Base-by-base conservation (phyloP, 2,329 filamentous ascomycete species). In the Cadophora luteo-olivacea region DNA sequence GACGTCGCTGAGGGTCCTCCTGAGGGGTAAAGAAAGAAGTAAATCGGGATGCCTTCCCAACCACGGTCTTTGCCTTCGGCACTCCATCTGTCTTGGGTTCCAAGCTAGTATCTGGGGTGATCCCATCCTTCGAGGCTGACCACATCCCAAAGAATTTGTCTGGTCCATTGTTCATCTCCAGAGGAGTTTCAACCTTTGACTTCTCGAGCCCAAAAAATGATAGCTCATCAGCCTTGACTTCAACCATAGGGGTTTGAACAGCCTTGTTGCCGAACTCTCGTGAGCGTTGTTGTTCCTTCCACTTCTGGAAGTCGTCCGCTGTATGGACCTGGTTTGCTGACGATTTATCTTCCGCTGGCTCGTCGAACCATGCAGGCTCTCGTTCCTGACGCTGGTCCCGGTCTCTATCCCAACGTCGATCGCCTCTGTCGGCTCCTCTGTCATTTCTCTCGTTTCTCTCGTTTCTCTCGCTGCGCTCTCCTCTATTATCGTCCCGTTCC, bases 331-430 rank as follows among this genome's bases (percentile, higher is more conserved):
- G 88, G 75, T 93, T 92, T 5, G 85, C 87, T 75, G 91, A 88
- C 45, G 86, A 82, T 75, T 91, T 88, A 63, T 92, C 91, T 68
- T 91, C 90, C 25, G 85, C 85, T 19, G 89, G 88, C 68, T 90
- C 86, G 77, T 97, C 93, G 79, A 97, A 85, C 95, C 94, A 97
- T 80, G 97, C 94, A 5, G 95, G 94, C 62, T 97, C 93, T 72
- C 92, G 89, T 77, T 97, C 93, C 72, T 86, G 81, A 68, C 87
- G 86, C 32, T 89, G 83, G 82, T 85, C 67, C 66, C 86, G 82
- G 68, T 88, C 86, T 84, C 87, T 88, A 72, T 83, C 74, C 74
- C 75, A 75, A 54, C 71, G 68, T 45, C 72, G 66, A 57, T 75
- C 72, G 22, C 73, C 72, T 54, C 74, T 65, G 41, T 75, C 74